Conservation (phyloP, 495 filamentous ascomycete species). For the Xylaria acuta region DNA sequence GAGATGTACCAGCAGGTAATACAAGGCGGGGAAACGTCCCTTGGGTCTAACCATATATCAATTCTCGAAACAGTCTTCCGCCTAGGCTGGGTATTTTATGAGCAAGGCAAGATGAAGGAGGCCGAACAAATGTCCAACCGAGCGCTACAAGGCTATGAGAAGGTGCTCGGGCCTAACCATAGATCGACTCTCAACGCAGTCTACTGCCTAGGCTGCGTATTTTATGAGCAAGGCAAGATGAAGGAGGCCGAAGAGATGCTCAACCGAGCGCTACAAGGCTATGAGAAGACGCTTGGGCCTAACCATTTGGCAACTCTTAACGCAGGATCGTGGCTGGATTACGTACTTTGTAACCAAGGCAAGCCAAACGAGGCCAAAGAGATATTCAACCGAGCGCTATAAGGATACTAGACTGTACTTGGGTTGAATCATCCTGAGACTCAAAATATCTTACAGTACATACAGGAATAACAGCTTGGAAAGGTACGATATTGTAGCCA, state of each 20-base stretch:
- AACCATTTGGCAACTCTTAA: background rate
- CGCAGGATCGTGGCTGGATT: background rate
- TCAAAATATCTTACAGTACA: background rate
- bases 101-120: background rate
- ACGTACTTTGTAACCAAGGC: background rate
- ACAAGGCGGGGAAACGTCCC: background rate
- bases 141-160: too few species aligned
- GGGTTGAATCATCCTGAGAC: background rate
- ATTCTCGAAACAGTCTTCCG: background rate
- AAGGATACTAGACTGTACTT: background rate
- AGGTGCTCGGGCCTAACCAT: too few species aligned
- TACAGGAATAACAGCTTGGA: background rate
- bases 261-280: background rate
- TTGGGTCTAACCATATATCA: background rate
- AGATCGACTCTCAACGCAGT: background rate
- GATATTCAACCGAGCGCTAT: background rate
- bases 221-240: background rate
- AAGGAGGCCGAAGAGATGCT: background rate
- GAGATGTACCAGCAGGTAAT: background rate
- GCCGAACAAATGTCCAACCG: too few species aligned
- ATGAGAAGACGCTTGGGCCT: too few species aligned
- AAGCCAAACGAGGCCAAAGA: background rate
- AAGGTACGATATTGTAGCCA: background rate
- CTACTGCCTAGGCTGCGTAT: background rate
- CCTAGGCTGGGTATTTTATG: background rate